Percentiles rank a stretch among this genome's conserved stretches.
Evolutionary conservation across 2,329 filamentous ascomycete genomes (phyloP).

Genomic region (Plectosphaerella sp.): DNA sequence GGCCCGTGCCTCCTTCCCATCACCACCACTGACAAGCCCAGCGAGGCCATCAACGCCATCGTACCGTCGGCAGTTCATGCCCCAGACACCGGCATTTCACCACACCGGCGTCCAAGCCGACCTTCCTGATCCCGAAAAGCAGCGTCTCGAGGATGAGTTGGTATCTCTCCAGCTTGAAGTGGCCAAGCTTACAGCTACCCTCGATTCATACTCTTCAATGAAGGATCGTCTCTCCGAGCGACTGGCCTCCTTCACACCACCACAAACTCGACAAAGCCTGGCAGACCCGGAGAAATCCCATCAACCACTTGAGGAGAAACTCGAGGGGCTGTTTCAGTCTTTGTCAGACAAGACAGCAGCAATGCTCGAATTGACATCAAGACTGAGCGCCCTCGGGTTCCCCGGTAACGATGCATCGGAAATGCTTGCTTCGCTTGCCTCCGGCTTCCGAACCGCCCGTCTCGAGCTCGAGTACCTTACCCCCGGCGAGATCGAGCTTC

Average conservation of each 20-base stretch:
- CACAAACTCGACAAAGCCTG: conserved; percentile 2
- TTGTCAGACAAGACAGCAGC: conserved; percentile 45
- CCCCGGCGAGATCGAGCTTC: conserved; percentile 52
- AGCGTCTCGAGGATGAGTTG: conserved; percentile 40
- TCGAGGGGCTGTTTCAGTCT: conserved; percentile 36
- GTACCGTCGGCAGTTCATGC: conserved; percentile 15
- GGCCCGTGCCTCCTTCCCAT: conserved; percentile 43
- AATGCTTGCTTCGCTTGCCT: conserved; percentile 41
- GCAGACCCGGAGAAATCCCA: conserved; percentile 9
- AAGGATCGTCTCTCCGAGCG: conserved; percentile 29
- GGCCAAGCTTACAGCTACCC: conserved; percentile 38
- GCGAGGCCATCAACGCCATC: conserved; percentile 30
- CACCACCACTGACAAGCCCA: conserved; percentile 52
- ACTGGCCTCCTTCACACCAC: conserved; percentile 23
- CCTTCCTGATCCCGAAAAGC: conserved; percentile 36
- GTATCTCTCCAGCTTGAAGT: conserved; percentile 44
- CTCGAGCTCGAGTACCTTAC: conserved; percentile 59
- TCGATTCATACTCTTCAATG: conserved; percentile 42
- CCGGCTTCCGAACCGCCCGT: conserved; percentile 51
- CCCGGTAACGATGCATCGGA: conserved; percentile 38
- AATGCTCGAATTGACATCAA: conserved; percentile 36
- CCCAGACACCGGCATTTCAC: conserved; percentile 19
- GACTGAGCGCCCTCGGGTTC: conserved; percentile 48
- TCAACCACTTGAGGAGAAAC: conserved; percentile 33
- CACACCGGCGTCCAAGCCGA: conserved; percentile 32